Conservation (phyloP, 352 stramenopile genomes). For the Phytopythium oedochilum region DNA sequence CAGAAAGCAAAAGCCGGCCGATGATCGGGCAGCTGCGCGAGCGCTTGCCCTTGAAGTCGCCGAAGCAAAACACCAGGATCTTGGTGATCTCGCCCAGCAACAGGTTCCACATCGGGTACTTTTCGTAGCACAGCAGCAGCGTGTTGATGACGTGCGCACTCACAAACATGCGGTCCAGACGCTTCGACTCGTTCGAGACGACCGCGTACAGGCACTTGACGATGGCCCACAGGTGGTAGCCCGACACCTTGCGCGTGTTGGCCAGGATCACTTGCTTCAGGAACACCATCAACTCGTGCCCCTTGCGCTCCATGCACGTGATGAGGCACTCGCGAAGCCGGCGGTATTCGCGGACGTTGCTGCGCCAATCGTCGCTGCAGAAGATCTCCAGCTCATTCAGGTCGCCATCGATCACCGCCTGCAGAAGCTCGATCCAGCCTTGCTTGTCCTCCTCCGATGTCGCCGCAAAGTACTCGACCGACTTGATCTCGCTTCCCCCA, state of each 20-base stretch:
- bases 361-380: conserved; percentile 87
- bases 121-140: conserved; percentile 75
- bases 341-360: conserved; percentile 81
- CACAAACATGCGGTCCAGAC: conserved; percentile 81
- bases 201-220: conserved; percentile 75
- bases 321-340: conserved; percentile 74
- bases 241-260: conserved; percentile 54
- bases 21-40: conserved; percentile 80
- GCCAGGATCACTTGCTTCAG: conserved; percentile 71
- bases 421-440: conserved; percentile 63
- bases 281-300: conserved; percentile 78
- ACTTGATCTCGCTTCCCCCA: conserved; percentile 17
- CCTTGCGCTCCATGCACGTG: conserved; percentile 78
- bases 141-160: conserved; percentile 61
- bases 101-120: conserved; percentile 75
- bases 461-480: conserved; percentile 73
- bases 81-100: conserved; percentile 81
- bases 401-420: conserved; percentile 76
- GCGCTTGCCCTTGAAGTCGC: conserved; percentile 85
- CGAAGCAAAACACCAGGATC: conserved; percentile 80
- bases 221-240: conserved; percentile 70
- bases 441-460: conserved; percentile 57
- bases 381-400: conserved; percentile 84
- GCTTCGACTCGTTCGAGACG: conserved; percentile 76
- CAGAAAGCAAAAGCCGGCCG: conserved; percentile 47